A percentile compares a stretch with the other conserved stretches of the same genome.
phyloP scores from a whole-genome alignment of 2,329 filamentous ascomycete species.

The Pseudopyrenochaeta lycopersici region DNA sequence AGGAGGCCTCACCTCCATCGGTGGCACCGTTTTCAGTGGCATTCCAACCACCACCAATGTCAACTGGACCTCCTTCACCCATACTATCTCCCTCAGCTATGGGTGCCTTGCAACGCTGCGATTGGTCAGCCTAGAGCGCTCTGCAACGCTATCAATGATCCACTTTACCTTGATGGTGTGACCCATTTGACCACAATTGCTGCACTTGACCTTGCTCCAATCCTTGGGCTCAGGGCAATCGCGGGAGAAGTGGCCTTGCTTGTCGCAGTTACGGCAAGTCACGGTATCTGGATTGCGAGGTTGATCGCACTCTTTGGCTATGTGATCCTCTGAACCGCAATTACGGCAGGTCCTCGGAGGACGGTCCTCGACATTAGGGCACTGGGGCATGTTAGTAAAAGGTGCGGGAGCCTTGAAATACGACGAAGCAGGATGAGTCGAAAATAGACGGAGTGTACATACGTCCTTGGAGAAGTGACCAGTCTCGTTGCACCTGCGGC shows the following conservation, averaged over 20 bases:
- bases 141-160: neutral
- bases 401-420: neutral
- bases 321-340: conserved; percentile 48
- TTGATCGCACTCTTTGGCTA: conserved; percentile 49
- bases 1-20: conserved; percentile 28
- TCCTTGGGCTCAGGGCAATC: conserved; percentile 68
- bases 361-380: conserved; percentile 40
- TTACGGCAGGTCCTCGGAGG: conserved; percentile 44
- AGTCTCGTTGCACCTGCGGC: conserved; percentile 69
- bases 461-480: conserved; percentile 49
- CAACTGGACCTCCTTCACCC: conserved; percentile 21
- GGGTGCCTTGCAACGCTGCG: conserved; percentile 43
- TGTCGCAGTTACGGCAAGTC: conserved; percentile 69
- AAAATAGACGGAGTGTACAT: conserved; percentile 5
- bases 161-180: conserved; percentile 42
- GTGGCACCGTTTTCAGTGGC: conserved; percentile 11
- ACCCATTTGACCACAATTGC: conserved; percentile 55
- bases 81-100: conserved; percentile 28
- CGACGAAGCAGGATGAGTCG: neutral
- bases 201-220: conserved; percentile 57
- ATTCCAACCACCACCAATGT: conserved; percentile 22
- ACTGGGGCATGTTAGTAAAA: conserved; percentile 33
- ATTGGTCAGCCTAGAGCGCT: conserved; percentile 13
- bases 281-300: conserved; percentile 50
- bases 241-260: conserved; percentile 67